A percentile compares a stretch with the other conserved stretches of the same genome.
Evolutionary conservation across 1,284 basidiomycete species (phyloP).

Genomic region (Sutorius eximius): DNA sequence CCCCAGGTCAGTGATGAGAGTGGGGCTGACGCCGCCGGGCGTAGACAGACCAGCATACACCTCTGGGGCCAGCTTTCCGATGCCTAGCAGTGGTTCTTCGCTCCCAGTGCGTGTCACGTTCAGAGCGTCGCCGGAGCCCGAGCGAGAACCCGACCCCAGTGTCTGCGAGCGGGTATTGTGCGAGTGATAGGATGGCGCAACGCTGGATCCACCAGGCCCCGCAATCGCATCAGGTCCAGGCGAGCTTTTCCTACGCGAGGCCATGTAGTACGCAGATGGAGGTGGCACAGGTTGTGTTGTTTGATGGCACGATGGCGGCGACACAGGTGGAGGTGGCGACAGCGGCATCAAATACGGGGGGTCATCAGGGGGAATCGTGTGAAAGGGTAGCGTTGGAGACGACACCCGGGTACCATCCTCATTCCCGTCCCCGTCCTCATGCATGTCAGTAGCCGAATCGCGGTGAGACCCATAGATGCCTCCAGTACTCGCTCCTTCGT

Average conservation of each 20-base stretch:
- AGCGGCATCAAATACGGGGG: conserved; percentile 18
- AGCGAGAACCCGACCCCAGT: conserved; percentile 28
- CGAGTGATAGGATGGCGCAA: conserved; percentile 29
- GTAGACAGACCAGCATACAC: conserved; percentile 1
- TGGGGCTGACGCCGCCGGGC: conserved; percentile 9
- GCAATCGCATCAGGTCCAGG: conserved; percentile 28
- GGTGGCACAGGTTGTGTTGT: conserved; percentile 23
- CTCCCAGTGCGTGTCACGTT: conserved; percentile 32
- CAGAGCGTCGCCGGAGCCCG: conserved; percentile 29
- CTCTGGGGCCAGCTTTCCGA: conserved; percentile 20
- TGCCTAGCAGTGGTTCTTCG: conserved; percentile 30
- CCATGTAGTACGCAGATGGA: conserved; percentile 28
- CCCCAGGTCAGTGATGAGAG: conserved; percentile 4
- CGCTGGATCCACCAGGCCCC: conserved; percentile 29
- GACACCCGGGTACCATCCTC: conserved; percentile 17
- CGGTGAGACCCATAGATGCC: conserved; percentile 31
- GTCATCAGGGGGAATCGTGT: conserved; percentile 14
- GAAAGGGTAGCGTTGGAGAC: conserved; percentile 28
- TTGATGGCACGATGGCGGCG: conserved; percentile 5
- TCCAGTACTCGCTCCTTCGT: conserved; percentile 29
- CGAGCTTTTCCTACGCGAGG: conserved; percentile 23
- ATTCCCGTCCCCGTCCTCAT: conserved; percentile 7
- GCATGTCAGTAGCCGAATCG: conserved; percentile 8
- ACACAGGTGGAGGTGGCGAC: conserved; percentile 26
- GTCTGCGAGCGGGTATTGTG: conserved; percentile 32